Percentiles rank a stretch among this genome's conserved stretches.
phyloP scores from a whole-genome alignment of 805 yeast species.

The Candida namnaoensis region DNA sequence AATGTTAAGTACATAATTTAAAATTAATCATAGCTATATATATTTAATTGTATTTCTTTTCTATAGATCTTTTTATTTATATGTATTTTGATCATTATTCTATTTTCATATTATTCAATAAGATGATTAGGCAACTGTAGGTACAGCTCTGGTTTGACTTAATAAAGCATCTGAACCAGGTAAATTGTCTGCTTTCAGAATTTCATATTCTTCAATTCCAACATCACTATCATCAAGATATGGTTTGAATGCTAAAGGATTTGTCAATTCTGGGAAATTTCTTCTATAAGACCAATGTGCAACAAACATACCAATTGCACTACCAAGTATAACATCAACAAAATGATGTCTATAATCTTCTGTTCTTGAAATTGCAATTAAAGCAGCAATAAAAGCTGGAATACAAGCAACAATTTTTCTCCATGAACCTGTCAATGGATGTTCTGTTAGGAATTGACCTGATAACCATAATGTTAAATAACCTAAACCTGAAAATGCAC shows the following conservation, averaged over 20 bases:
- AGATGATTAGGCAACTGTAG: no score
- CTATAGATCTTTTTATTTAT: no score
- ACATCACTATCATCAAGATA: constrained; percentile 31
- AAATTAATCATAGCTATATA: no score
- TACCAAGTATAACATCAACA: constrained; percentile 72
- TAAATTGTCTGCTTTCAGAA: constrained; percentile 10
- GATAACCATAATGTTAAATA: constrained; percentile 56
- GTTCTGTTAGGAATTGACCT: constrained; percentile 52
- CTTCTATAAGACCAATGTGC: constrained; percentile 38
- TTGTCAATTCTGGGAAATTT: constrained; percentile 28
- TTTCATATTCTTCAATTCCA: constrained; percentile 14
- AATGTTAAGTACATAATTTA: no score
- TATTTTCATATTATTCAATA: no score
- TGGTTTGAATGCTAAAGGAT: constrained; percentile 28
- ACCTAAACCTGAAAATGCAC: constrained; percentile 61
- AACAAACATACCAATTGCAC: constrained; percentile 50
- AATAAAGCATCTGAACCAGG: no score
- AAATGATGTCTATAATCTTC: constrained; percentile 94
- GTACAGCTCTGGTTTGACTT: no score
- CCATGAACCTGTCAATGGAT: constrained; percentile 51
- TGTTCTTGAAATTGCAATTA: constrained; percentile 80
- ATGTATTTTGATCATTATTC: no score
- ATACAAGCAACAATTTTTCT: constrained; percentile 40
- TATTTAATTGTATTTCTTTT: no score
- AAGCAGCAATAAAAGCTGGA: constrained; percentile 62